Percentiles rank a stretch among this genome's conserved stretches.
Evolutionary conservation across 2,329 filamentous ascomycete species (phyloP).

Genomic region (Talaromyces sp.): DNA sequence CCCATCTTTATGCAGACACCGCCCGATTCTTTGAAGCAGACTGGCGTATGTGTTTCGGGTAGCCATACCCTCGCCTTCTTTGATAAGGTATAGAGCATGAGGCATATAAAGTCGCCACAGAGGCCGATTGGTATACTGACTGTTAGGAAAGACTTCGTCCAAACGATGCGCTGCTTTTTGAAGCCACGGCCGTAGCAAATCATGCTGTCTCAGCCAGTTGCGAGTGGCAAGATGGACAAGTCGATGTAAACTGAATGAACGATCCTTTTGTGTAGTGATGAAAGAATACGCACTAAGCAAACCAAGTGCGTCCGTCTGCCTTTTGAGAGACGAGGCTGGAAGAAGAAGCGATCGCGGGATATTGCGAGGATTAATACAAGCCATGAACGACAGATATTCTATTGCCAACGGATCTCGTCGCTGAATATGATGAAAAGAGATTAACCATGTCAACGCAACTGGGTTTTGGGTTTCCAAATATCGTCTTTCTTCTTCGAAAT

Average conservation of each 20-base stretch:
- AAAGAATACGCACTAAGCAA: neutral
- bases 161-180: neutral
- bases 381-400: neutral
- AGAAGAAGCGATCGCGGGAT: neutral
- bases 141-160: slow-evolving; percentile 21
- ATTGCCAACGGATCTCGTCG: neutral
- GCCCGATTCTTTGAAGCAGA: neutral
- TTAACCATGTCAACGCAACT: neutral
- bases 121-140: slow-evolving; percentile 19
- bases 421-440: neutral
- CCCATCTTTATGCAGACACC: neutral
- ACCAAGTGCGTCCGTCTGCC: neutral
- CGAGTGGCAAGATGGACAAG: slow-evolving; percentile 35
- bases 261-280: neutral
- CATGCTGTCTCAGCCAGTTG: slow-evolving; percentile 30
- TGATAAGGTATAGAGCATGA: slow-evolving; percentile 23
- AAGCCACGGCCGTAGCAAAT: slow-evolving; percentile 18
- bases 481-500: neutral
- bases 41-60: neutral
- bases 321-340: neutral
- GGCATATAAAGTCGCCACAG: slow-evolving; percentile 11
- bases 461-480: neutral
- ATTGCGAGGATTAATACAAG: neutral
- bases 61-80: neutral
- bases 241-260: slow-evolving; percentile 10